Conservation (phyloP, 2,329 filamentous ascomycete species). For the Coniochaeta sp. region DNA sequence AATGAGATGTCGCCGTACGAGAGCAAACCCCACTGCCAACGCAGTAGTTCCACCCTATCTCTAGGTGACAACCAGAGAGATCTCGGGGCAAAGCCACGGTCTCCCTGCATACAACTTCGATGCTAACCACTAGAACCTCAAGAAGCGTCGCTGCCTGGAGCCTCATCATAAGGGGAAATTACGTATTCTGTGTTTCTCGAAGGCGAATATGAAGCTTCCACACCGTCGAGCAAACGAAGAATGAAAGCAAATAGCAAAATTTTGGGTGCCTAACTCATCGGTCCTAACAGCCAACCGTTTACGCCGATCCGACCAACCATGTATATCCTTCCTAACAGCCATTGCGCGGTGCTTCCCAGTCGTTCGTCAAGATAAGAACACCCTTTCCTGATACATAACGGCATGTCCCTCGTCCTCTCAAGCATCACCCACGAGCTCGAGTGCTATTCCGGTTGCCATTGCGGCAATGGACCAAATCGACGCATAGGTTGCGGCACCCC, state of each 20-base stretch:
- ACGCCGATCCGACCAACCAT: background rate
- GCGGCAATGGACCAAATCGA: conserved; percentile 66
- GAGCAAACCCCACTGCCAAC: background rate
- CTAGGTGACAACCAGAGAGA: background rate
- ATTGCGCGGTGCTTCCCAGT: background rate
- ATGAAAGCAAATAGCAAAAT: background rate
- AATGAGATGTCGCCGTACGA: background rate
- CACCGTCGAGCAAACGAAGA: background rate
- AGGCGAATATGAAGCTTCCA: background rate
- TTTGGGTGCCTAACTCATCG: background rate
- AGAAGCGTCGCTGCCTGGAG: background rate
- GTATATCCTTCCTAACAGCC: background rate
- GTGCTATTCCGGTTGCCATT: conserved; percentile 46
- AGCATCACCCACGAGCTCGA: conserved; percentile 45
- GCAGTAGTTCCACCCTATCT: too few species aligned
- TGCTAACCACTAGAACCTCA: background rate
- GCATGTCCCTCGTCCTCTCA: conserved; percentile 16
- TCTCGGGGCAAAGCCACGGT: background rate
- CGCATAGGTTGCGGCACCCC: conserved; percentile 67
- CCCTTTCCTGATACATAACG: background rate
- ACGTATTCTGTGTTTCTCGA: background rate
- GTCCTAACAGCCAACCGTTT: background rate
- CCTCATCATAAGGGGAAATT: background rate
- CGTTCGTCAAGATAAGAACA: background rate
- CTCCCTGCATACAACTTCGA: background rate